Percentiles rank a stretch among this genome's conserved stretches.
These are phyloP conservation scores for Pugionium dolabratum DNA, from an alignment of 345 rosid genomes.

Conservation along the genomic window DNA sequence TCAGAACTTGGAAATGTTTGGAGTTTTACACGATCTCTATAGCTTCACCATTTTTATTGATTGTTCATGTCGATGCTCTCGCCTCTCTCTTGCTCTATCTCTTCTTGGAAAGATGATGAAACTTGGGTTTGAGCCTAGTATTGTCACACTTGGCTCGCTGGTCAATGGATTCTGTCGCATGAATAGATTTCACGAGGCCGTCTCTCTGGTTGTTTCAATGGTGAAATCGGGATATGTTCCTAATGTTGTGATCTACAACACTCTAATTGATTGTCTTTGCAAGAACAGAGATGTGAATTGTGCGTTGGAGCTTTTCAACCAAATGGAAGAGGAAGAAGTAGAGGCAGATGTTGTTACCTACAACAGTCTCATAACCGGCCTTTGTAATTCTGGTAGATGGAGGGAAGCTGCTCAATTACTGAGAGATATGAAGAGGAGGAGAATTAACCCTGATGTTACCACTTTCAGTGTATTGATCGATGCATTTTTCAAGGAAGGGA, in stretches of 20 bases:
- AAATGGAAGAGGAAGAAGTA: constrained; percentile 20
- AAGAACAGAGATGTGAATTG: constrained; percentile 3
- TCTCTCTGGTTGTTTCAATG: constrained; percentile 25
- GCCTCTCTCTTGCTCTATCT: constrained; percentile 15
- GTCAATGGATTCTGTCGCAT: constrained; percentile 25
- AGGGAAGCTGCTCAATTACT: constrained; percentile 15
- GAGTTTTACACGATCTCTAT: constrained; percentile 23
- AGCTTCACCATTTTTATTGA: constrained; percentile 27
- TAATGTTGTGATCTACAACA: constrained; percentile 30
- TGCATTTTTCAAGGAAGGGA: constrained; percentile 5
- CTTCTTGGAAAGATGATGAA: constrained; percentile 33
- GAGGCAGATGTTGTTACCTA: constrained; percentile 24
- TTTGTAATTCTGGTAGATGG: constrained; percentile 28
- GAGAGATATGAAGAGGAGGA: constrained; percentile 27
- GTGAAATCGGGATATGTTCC: constrained; percentile 12
- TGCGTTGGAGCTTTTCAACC: constrained; percentile 16
- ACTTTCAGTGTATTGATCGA: constrained; percentile 28
- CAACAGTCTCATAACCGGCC: constrained; percentile 4
- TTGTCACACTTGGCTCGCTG: constrained; percentile 29
- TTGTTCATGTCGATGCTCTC: constrained; percentile 28
- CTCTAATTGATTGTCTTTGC: constrained; percentile 31
- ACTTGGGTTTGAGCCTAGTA: constrained; percentile 26
- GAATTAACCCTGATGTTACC: constrained; percentile 5
- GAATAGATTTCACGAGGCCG: constrained; percentile 9
- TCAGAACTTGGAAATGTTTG: constrained; percentile 18